A percentile compares a stretch with the other conserved stretches of the same genome.
Conservation (phyloP, 2,329 filamentous ascomycete genomes). For the Fusarium solani-melongenae region DNA sequence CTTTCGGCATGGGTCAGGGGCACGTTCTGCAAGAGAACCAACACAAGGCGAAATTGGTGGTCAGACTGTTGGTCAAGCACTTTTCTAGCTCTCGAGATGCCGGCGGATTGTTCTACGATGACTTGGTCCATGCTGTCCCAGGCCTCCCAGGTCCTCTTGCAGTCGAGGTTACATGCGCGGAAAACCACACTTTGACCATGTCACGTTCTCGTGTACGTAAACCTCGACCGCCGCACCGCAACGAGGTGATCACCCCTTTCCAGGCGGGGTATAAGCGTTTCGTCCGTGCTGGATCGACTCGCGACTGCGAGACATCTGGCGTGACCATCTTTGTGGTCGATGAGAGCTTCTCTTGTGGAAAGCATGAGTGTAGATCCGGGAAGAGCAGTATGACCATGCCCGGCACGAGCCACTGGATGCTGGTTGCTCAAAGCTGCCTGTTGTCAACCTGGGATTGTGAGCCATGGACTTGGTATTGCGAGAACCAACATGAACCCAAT, state of each 20-base stretch:
- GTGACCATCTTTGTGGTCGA: slow-evolving; percentile 1
- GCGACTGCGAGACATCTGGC: slow-evolving; percentile 8
- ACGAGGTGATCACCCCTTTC: neutral
- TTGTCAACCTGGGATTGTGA: neutral
- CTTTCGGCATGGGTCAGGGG: slow-evolving; percentile 1
- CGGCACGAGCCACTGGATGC: slow-evolving; percentile 14
- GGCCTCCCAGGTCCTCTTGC: neutral
- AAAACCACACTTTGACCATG: neutral
- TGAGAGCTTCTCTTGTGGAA: slow-evolving; percentile 10
- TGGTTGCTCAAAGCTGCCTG: neutral
- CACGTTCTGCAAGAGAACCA: neutral
- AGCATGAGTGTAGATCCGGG: slow-evolving; percentile 13
- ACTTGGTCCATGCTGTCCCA: neutral
- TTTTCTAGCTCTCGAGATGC: neutral
- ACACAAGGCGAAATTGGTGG: slow-evolving; percentile 3
- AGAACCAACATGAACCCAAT: slow-evolving; percentile 13
- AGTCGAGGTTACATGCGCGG: neutral
- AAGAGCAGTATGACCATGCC: neutral
- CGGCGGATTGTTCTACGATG: neutral
- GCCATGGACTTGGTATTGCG: slow-evolving; percentile 7
- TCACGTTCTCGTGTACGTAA: neutral
- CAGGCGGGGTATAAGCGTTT: neutral
- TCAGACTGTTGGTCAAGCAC: slow-evolving; percentile 1
- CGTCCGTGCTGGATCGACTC: slow-evolving; percentile 15
- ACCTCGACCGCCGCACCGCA: neutral